These are phyloP conservation scores for Microbotryum scabiosae DNA, from an alignment of 1,284 basidiomycete species.

Conservation along the genomic window DNA sequence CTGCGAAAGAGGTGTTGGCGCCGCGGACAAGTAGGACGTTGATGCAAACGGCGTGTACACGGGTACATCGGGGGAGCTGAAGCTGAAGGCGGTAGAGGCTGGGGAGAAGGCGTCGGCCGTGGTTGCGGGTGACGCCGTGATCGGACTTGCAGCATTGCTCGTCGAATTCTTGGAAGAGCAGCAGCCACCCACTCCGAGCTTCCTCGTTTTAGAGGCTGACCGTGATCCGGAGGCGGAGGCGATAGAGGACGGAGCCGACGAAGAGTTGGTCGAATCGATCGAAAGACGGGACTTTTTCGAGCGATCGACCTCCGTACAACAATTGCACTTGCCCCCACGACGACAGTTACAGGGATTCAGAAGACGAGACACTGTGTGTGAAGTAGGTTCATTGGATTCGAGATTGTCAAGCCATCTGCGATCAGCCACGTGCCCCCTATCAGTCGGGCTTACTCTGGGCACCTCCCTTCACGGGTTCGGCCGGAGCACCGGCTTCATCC, in stretches of 20 bases:
- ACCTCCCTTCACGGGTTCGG: not conserved
- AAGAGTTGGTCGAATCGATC: not conserved
- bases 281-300: not conserved
- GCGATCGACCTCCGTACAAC: conserved; percentile 10
- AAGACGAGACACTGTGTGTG: conserved; percentile 16
- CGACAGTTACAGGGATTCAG: conserved; percentile 27
- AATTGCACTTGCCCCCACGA: conserved; percentile 19
- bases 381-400: no score
- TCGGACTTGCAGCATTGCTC: not conserved
- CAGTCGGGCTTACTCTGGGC: not conserved
- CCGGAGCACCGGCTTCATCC: not conserved
- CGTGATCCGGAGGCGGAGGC: not conserved
- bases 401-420: no score
- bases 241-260: not conserved
- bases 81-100: no score
- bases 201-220: not conserved
- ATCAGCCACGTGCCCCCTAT: not conserved
- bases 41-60: no score
- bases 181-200: not conserved
- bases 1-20: no score
- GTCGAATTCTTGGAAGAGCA: not conserved
- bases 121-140: not conserved
- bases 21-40: no score
- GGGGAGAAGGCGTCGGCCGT: not conserved
- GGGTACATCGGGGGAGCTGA: no score